A percentile compares a stretch with the other conserved stretches of the same genome.
Conservation (phyloP, 2,329 filamentous ascomycete genomes). For the Neurospora crassa region DNA sequence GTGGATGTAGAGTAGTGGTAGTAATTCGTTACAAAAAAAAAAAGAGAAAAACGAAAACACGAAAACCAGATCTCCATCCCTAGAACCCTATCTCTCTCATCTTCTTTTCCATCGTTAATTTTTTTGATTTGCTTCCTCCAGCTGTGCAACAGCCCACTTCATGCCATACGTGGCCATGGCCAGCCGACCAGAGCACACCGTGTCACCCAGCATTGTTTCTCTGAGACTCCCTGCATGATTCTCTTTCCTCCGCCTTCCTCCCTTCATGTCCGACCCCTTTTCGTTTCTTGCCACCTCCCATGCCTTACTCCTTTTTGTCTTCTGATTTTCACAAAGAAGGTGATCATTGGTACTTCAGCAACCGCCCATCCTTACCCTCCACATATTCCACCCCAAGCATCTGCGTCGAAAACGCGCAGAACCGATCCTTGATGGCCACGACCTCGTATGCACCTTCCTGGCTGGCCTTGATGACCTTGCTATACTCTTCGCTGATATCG, state of each 20-base stretch:
- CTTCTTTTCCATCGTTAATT: neutral
- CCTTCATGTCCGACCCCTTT: neutral
- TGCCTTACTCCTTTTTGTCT: neutral
- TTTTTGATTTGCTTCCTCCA: neutral
- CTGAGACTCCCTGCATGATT: neutral
- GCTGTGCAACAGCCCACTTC: neutral
- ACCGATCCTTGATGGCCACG: conserved; percentile 87
- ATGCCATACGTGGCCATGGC: neutral
- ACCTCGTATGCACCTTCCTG: conserved; percentile 98
- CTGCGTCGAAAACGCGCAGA: conserved; percentile 77
- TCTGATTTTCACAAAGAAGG: neutral
- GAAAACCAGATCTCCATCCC: neutral
- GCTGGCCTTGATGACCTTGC: conserved; percentile 71
- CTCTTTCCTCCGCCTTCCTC: neutral
- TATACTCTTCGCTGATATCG: conserved; percentile 73
- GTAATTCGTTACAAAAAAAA: conserved; percentile 21
- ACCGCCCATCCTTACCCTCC: conserved; percentile 12
- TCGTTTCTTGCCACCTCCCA: neutral
- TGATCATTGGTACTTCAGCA: conserved; percentile 9
- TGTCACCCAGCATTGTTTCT: neutral
- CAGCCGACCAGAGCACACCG: neutral
- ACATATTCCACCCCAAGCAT: conserved; percentile 28
- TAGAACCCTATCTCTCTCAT: neutral
- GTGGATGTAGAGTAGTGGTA: conserved; percentile 19
- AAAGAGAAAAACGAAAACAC: neutral